Evolutionary conservation across 164 flowering plant genomes (phyloP).

Genomic region (Taxillus chinensis): DNA sequence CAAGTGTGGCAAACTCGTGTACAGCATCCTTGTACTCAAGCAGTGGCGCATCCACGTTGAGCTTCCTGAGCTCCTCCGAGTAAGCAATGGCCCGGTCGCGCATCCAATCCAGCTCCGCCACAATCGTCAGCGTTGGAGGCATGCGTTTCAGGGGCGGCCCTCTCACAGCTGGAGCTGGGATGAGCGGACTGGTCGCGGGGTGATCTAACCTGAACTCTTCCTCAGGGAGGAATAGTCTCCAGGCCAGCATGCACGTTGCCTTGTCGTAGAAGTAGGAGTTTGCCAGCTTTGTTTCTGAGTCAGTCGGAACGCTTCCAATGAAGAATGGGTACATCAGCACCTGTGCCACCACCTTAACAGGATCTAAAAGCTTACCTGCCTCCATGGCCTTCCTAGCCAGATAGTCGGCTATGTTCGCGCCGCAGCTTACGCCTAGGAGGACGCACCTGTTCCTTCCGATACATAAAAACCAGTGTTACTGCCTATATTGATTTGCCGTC

Average conservation of each 20-base stretch:
- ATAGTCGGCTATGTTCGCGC: slow-evolving; percentile 48
- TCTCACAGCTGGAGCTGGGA: slow-evolving; percentile 12
- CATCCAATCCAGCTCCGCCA: slow-evolving; percentile 63
- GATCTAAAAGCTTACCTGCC: slow-evolving; percentile 43
- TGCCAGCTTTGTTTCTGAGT: slow-evolving; percentile 40
- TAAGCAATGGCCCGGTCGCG: slow-evolving; percentile 54
- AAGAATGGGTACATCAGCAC: slow-evolving; percentile 60
- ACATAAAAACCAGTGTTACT: too few species aligned
- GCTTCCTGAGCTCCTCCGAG: slow-evolving; percentile 48
- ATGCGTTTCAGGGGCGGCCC: slow-evolving; percentile 34
- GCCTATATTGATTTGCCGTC: too few species aligned
- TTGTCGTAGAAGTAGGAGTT: slow-evolving; percentile 55
- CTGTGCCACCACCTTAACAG: slow-evolving; percentile 51
- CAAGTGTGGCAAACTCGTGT: slow-evolving; percentile 53
- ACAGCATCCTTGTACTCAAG: slow-evolving; percentile 52
- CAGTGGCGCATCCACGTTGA: slow-evolving; percentile 49
- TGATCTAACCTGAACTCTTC: slow-evolving; percentile 42
- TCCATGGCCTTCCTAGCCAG: slow-evolving; percentile 42
- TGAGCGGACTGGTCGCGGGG: slow-evolving; percentile 52
- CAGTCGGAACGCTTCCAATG: slow-evolving; percentile 47
- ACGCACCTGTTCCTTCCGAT: slow-evolving; percentile 28
- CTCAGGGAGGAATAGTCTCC: slow-evolving; percentile 49
- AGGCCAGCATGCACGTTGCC: slow-evolving; percentile 39
- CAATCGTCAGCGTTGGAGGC: slow-evolving; percentile 53
- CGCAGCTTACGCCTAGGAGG: slow-evolving; percentile 50